Evolutionary conservation across 176 grass and related monocot genomes (phyloP), one percentile per base, ranked within the genome.

Genomic region (Dactylis glomerata): DNA sequence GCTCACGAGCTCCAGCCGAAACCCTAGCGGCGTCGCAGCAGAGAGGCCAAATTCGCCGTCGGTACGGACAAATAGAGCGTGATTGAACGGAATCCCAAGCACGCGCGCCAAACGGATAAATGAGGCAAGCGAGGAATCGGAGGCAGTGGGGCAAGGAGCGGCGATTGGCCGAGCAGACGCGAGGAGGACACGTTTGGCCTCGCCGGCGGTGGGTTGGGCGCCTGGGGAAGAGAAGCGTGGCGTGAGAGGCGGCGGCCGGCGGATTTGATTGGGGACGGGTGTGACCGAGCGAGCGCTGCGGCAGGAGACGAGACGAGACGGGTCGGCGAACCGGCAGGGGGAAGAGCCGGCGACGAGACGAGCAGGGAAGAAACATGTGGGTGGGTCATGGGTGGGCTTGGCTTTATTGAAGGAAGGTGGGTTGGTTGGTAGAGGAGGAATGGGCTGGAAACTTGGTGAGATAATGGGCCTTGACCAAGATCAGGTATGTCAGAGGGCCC

Each of bases 1-100:
- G 34, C 52, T 42, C 41, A 37, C 79, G 79, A 83, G 38, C 73
- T 72, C 64, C 17, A 83, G 52, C 65, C 3, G 28, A 31, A 88
- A 72, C 86, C 50, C 74, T 71, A 72, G 52, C 19, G 0, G 3
- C 37, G 55, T n/a, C 73, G 30, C 59, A 0, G 41, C 32, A 63
- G 30, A 63, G 52, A 2, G 52, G 13, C 79, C 38, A 30, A 10
- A 41, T 13, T n/a, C 32, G 27, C 38, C 5, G 72, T 10, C 1
- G 45, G 40, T 57, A 82, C 61, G 47, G 49, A 6, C 22, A 20
- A 5, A 54, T 14, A 5, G 62, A 83, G 63, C 63, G 23, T 42
- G 73, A 78, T 83, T 73, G 19, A 32, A 12, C 55, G 16, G 50
- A 55, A 52, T n/a, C 83, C 22, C 11, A 16, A 17, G 14, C 54